phyloP scores from a whole-genome alignment of 2,329 filamentous ascomycete genomes.

The Parastagonospora avenae region DNA sequence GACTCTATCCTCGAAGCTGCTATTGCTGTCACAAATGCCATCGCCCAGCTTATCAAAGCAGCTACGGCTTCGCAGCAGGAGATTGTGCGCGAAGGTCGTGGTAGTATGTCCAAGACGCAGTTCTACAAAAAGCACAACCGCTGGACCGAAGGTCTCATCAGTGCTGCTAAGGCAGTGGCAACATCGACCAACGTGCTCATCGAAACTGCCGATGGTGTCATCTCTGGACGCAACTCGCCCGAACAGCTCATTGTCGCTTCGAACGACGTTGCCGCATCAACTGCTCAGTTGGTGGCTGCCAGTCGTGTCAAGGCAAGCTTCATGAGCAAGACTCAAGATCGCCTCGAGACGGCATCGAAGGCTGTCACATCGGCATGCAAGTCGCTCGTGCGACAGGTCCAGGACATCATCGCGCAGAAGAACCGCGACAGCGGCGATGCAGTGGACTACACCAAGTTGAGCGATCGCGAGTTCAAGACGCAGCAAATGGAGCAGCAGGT shows the following conservation, averaged over 20 bases:
- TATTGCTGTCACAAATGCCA: conserved; percentile 90
- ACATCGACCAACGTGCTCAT: conserved; percentile 93
- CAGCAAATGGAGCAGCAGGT: conserved; percentile 99
- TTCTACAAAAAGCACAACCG: conserved; percentile 99
- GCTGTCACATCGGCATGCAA: conserved; percentile 90
- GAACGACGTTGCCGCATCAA: conserved; percentile 95
- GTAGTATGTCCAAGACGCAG: conserved; percentile 82
- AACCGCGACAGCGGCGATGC: conserved; percentile 76
- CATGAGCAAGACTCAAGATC: conserved; percentile 96
- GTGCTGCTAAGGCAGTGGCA: conserved; percentile 94
- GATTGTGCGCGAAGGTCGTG: conserved; percentile 91
- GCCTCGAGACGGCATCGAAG: conserved; percentile 87
- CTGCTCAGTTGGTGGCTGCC: conserved; percentile 93
- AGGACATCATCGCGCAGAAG: conserved; percentile 88
- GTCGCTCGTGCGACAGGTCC: conserved; percentile 87
- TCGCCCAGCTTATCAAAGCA: conserved; percentile 91
- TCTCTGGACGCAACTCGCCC: conserved; percentile 87
- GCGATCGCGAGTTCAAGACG: conserved; percentile 96
- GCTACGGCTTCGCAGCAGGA: conserved; percentile 92
- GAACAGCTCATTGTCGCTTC: conserved; percentile 98
- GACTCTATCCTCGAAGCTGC: conserved; percentile 94
- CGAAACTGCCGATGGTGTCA: conserved; percentile 95
- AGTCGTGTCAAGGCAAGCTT: conserved; percentile 96
- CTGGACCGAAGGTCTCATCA: conserved; percentile 98
- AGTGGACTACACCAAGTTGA: conserved; percentile 86